These are phyloP conservation scores for Pelargonium fulgidum DNA, from an alignment of 441 rosid genomes.

Conservation along the genomic window DNA sequence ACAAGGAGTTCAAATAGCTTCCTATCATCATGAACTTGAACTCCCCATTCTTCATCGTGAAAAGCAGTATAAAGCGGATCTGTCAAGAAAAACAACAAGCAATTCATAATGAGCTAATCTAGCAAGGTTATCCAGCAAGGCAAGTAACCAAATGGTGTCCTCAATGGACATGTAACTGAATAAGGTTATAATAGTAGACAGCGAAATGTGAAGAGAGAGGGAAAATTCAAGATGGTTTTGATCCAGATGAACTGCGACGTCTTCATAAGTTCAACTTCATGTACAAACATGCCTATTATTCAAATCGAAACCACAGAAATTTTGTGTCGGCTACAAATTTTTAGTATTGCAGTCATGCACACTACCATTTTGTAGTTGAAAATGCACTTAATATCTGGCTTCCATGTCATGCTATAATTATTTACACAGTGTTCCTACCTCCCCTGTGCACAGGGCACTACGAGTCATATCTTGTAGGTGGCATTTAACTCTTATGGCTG, in stretches of 20 bases:
- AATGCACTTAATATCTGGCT: too few species aligned
- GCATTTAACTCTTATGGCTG: too few species aligned
- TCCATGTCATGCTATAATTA: neutral
- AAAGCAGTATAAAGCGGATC: conserved; percentile 57
- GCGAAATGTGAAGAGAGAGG: neutral
- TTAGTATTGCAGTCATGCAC: neutral
- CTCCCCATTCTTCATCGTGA: conserved; percentile 87
- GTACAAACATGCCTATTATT: too few species aligned
- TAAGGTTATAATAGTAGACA: neutral
- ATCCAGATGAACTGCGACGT: neutral
- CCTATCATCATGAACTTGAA: conserved; percentile 62
- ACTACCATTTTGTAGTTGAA: neutral
- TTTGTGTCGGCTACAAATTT: too few species aligned
- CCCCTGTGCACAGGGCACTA: too few species aligned
- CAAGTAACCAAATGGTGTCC: neutral
- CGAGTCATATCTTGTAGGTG: too few species aligned
- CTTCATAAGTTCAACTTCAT: too few species aligned
- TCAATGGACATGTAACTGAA: neutral
- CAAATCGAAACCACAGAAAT: too few species aligned
- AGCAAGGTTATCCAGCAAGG: conserved; percentile 3
- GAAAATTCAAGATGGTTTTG: neutral
- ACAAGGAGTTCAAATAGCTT: conserved; percentile 81
- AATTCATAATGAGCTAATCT: neutral
- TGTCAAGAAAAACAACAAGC: conserved; percentile 21
- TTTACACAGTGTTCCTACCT: too few species aligned